Conservation (phyloP, 2,329 filamentous ascomycete species). For the Colletotrichum orchidophilum region DNA sequence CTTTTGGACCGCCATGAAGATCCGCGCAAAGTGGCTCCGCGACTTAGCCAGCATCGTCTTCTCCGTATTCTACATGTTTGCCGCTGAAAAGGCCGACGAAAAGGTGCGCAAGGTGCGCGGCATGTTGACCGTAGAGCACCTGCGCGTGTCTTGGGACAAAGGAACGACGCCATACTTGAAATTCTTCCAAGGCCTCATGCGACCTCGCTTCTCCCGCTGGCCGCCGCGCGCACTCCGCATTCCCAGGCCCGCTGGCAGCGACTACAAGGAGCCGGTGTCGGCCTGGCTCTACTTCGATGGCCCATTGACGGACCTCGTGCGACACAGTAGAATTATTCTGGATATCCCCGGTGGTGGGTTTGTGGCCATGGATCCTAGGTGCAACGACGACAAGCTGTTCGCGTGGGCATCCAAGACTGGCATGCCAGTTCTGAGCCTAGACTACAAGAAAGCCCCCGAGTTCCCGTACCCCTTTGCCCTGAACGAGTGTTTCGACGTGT, state of each 20-base stretch:
- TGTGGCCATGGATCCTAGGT: conserved; percentile 95
- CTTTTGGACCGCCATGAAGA: conserved; percentile 98
- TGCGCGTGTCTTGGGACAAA: conserved; percentile 96
- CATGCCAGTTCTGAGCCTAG: conserved; percentile 87
- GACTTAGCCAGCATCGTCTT: conserved; percentile 87
- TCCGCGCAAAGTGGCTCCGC: conserved; percentile 79
- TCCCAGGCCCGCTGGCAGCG: conserved; percentile 79
- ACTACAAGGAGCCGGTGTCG: conserved; percentile 83
- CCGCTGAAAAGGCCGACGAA: conserved; percentile 93
- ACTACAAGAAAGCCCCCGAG: conserved; percentile 73
- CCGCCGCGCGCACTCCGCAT: conserved; percentile 86
- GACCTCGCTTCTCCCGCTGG: conserved; percentile 83
- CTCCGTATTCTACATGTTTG: conserved; percentile 89
- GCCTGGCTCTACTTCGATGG: conserved; percentile 97
- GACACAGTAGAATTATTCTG: conserved; percentile 81
- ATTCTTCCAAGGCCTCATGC: conserved; percentile 75
- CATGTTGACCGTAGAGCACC: conserved; percentile 87
- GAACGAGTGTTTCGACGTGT: conserved; percentile 61
- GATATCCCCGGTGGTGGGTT: conserved; percentile 96
- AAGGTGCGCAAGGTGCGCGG: conserved; percentile 92
- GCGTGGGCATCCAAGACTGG: conserved; percentile 91
- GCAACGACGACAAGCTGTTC: conserved; percentile 92
- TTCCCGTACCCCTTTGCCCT: conserved; percentile 58
- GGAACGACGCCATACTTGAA: conserved; percentile 86
- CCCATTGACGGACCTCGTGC: conserved; percentile 77